A percentile compares a stretch with the other conserved stretches of the same genome.
phyloP scores from a whole-genome alignment of 2,329 filamentous ascomycete species.

The Geosmithia putterillii region DNA sequence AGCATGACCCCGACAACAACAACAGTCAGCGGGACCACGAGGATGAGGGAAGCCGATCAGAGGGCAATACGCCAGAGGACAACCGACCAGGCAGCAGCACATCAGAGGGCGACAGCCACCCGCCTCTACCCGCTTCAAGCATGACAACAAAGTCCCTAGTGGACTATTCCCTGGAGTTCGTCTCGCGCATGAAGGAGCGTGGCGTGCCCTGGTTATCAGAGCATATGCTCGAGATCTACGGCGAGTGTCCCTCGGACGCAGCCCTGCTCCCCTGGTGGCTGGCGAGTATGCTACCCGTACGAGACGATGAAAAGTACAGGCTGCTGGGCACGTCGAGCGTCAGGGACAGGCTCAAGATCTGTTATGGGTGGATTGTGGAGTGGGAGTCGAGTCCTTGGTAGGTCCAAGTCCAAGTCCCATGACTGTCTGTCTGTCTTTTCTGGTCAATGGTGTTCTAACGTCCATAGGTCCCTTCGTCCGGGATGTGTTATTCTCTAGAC shows the following conservation, averaged over 20 bases:
- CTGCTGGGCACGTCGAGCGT: constrained; percentile 65
- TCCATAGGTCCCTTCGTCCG: not conserved
- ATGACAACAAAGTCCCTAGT: constrained; percentile 64
- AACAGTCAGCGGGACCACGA: not conserved
- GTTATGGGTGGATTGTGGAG: constrained; percentile 63
- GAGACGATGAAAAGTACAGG: constrained; percentile 67
- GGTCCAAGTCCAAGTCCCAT: constrained; percentile 19
- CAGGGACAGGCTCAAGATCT: constrained; percentile 70
- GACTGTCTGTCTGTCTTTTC: not conserved
- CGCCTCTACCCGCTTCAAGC: too few species aligned
- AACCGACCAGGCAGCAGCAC: not conserved
- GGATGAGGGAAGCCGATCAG: too few species aligned
- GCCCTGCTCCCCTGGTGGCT: constrained; percentile 84
- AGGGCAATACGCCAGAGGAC: too few species aligned
- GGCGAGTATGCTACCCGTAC: constrained; percentile 66
- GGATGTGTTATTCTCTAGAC: not conserved
- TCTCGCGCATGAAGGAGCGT: constrained; percentile 53
- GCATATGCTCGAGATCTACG: constrained; percentile 61
- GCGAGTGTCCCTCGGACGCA: constrained; percentile 64
- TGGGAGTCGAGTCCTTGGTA: constrained; percentile 63
- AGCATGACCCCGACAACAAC: not conserved
- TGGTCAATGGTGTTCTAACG: not conserved
- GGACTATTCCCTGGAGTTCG: constrained; percentile 51
- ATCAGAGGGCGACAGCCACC: constrained; percentile 8
- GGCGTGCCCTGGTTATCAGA: constrained; percentile 66